Base-by-base conservation (phyloP, 2,329 filamentous ascomycete species). In the Pestalotiopsis sp. region DNA sequence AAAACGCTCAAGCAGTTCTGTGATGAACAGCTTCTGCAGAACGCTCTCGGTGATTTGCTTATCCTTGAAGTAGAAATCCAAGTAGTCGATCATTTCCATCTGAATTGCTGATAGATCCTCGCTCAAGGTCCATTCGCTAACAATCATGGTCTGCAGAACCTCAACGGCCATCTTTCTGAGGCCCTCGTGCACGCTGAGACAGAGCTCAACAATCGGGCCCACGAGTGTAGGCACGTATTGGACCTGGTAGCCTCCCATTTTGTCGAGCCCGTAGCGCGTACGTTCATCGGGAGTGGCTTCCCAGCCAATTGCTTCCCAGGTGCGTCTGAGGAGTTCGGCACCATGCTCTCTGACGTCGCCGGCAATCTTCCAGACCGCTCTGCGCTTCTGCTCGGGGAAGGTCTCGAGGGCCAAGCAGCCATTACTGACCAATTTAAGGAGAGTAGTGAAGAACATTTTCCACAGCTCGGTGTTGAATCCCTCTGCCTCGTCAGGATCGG, bases 291-390 rank as follows among this genome's bases (percentile, higher is more conserved):
- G 80, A 40, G 88, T 93, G 0, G 94, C 93, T 74, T 99, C 95
- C 96, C 96, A 99, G 13, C 97, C 96, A 70, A 99, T 97, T 20
- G 94, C 93, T 77, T 97, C 93, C 96, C 96, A 99, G 5, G 92
- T 95, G 36, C 90, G 88, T 70, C 92, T 90, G 41, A 99, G 84
- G 9, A 99, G 85, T 65, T 95, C 93, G 4, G 96, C 95, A 17
- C 97, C 96, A 72, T 94, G 89, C 79, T 98, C 95, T 68, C 96
- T 89, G 65, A 99, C 94, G 81, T 99, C 97, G 5, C 96, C 96
- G 4, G 95, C 96, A 77, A 99, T 98, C 83, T 98, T 99, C 96
- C 97, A 99, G 1, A 98, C 95, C 0, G 96, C 95, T 67, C 96
- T 87, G 60, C 96, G 87, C 82, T 98, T 99, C 81, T 99, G 96